These are phyloP conservation scores for Senecio squalidus DNA, from an alignment of 140 eudicot genomes.

Conservation along the genomic window DNA sequence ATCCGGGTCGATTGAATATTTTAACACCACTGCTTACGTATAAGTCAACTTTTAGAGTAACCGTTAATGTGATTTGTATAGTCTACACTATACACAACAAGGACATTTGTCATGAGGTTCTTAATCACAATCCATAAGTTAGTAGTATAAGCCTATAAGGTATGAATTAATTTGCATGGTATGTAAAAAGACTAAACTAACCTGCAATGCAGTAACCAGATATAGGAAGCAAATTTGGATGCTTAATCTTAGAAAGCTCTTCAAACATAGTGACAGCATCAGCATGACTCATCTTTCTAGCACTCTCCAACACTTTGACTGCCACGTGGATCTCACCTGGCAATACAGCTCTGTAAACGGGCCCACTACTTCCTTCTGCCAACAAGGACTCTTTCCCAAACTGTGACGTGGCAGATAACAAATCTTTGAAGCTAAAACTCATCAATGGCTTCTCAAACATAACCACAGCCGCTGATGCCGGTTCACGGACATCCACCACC, in stretches of 20 bases:
- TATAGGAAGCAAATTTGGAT: constrained; percentile 78
- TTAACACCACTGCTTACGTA: too few species aligned
- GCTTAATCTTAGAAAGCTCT: constrained; percentile 62
- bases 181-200: constrained; percentile 17
- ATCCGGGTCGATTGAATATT: too few species aligned
- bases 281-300: constrained; percentile 49
- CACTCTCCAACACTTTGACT: constrained; percentile 78
- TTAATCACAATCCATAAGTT: too few species aligned
- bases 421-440: constrained; percentile 81
- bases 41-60: too few species aligned
- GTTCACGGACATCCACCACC: constrained; percentile 88
- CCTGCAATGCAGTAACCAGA: constrained; percentile 98
- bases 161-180: too few species aligned
- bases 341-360: constrained; percentile 86
- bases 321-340: constrained; percentile 99
- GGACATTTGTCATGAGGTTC: too few species aligned
- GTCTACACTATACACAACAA: too few species aligned
- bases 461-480: constrained; percentile 81
- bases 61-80: too few species aligned
- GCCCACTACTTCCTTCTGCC: constrained; percentile 95
- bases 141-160: too few species aligned
- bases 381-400: constrained; percentile 85
- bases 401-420: constrained; percentile 90
- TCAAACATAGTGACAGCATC: constrained; percentile 69
- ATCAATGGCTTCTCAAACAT: constrained; percentile 99